These are phyloP conservation scores for Trichophyton verrucosum DNA, from an alignment of 2,329 filamentous ascomycete species.

Conservation along the genomic window DNA sequence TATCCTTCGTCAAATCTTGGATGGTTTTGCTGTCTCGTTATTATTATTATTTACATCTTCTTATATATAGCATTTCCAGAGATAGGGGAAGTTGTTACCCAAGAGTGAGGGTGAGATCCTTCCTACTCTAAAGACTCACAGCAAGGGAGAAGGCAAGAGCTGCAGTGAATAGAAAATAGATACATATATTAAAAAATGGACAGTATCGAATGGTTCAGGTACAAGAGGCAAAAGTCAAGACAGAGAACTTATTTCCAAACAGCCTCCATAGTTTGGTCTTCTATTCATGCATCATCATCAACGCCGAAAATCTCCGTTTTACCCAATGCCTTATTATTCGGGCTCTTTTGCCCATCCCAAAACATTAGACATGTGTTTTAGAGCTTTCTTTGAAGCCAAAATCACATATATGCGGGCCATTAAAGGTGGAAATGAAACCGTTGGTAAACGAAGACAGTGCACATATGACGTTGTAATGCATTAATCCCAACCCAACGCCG, in stretches of 20 bases:
- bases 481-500: neutral
- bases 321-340: neutral
- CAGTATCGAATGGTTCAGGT: neutral
- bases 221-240: neutral
- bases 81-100: neutral
- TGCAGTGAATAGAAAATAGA: neutral
- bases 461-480: neutral
- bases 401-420: neutral
- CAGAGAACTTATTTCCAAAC: neutral
- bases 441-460: neutral
- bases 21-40: neutral
- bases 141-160: neutral
- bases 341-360: neutral
- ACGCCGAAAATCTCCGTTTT: neutral
- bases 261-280: neutral
- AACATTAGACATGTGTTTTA: neutral
- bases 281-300: slow-evolving; percentile 3
- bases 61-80: neutral
- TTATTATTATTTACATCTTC: neutral
- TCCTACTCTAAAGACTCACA: too few species aligned
- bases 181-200: neutral
- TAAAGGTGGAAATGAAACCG: neutral
- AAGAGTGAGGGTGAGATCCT: neutral
- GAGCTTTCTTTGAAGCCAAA: neutral
- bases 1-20: neutral